Base-by-base conservation (phyloP, 331 rosid genomes). In the Quercus tomentella region DNA sequence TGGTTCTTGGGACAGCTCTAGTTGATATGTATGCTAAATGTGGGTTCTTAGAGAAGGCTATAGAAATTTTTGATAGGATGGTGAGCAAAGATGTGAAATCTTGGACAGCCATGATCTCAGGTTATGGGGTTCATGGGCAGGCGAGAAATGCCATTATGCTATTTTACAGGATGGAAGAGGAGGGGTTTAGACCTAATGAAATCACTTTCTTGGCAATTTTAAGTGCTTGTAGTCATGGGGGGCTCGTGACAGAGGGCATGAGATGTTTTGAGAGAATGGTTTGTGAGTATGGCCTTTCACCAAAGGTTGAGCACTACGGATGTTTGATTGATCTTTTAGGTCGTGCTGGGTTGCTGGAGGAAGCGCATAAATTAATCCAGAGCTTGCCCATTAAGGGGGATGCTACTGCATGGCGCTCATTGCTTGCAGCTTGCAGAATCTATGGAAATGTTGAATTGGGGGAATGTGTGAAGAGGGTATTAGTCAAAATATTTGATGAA, bases 101-200 rank as follows among this genome's bases (percentile, higher is more conserved):
- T 76, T 90, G 93, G 94, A 90, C 93, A 41, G 86, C 92, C 52
- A 89, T 90, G 95, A 92, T 92, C 70, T 89, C 89, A 4, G 88
- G 91, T 60, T 85, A 70, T 22, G 93, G 97, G 20, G 82, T 72
- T 83, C 93, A 90, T 83, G 95, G 97, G 70, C 84, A 80, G 80
- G 79, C 93, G 23, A 61, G 67, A 56, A 79, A 84, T 79, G 97
- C 92, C 56, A 75, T 84, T 23, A 71, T 23, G 74, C 79, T 83
- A 56, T 90, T 90, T 57, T 49, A 77, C 68, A 83, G 82, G 79
- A 90, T 92, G 97, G 86, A 78, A 66, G 82, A 76, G 17, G 89
- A 84, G 41, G 93, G 97, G 26, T 84, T 61, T 84, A 79, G 12
- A 72, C 93, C 97, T 15, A 90, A 92, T 76, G 86, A 83, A 74